phyloP scores from a whole-genome alignment of 148 eudicot genomes.

The Nepenthes gracilis region DNA sequence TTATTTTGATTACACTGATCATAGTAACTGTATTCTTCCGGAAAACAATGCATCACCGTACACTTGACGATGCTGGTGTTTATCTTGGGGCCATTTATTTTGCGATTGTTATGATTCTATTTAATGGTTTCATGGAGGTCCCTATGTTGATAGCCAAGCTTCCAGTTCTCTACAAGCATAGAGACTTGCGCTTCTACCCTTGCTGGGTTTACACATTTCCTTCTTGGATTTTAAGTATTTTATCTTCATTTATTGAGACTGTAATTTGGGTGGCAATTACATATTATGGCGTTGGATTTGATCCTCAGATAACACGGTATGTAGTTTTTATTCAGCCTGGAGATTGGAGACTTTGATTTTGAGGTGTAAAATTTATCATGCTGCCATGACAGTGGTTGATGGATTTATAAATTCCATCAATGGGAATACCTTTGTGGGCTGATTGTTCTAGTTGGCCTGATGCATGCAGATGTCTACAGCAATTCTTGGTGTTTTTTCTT shows the following conservation, averaged over 20 bases:
- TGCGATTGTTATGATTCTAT: slow-evolving; percentile 74
- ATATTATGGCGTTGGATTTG: slow-evolving; percentile 85
- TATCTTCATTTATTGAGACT: slow-evolving; percentile 65
- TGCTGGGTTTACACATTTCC: slow-evolving; percentile 92
- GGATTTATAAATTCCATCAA: neutral
- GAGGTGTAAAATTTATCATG: neutral
- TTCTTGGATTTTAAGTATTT: slow-evolving; percentile 86
- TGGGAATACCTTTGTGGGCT: neutral
- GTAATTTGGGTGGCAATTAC: slow-evolving; percentile 73
- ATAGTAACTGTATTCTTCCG: slow-evolving; percentile 84
- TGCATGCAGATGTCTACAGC: slow-evolving; percentile 56
- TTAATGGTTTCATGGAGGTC: slow-evolving; percentile 95
- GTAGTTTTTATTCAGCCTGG: neutral
- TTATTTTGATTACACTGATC: slow-evolving; percentile 49
- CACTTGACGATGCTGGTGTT: slow-evolving; percentile 67
- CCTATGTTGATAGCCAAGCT: slow-evolving; percentile 87
- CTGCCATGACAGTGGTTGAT: neutral
- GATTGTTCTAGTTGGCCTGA: neutral
- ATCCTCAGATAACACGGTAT: slow-evolving; percentile 76
- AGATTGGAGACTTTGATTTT: slow-evolving; percentile 1
- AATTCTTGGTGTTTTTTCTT: slow-evolving; percentile 61
- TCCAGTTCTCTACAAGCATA: slow-evolving; percentile 88
- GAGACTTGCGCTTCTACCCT: slow-evolving; percentile 83
- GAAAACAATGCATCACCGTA: slow-evolving; percentile 72
- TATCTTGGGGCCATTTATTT: slow-evolving; percentile 89